These are phyloP conservation scores for Xylaria castorea DNA, from an alignment of 495 filamentous ascomycete species.

Conservation along the genomic window DNA sequence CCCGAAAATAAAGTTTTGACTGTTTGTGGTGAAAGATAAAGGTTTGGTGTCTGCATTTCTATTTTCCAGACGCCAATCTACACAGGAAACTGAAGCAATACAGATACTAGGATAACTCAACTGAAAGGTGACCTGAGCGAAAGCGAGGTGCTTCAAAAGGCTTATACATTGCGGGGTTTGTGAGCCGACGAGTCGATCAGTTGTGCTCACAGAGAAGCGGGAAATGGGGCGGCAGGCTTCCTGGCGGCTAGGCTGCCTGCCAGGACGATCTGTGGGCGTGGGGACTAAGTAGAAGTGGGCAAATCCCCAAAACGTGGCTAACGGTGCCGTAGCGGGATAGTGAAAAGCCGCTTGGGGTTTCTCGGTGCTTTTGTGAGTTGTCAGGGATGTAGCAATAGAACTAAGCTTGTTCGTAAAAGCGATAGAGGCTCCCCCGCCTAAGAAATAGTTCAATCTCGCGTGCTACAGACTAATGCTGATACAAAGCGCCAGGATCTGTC, in stretches of 20 bases:
- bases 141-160: not conserved
- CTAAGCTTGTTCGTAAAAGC: not conserved
- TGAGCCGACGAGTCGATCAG: not conserved
- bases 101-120: not conserved
- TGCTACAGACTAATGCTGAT: not conserved
- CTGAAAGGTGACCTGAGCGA: not conserved
- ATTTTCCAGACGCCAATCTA: not conserved
- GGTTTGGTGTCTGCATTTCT: not conserved
- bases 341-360: not conserved
- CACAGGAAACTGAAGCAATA: not conserved
- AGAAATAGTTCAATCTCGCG: not conserved
- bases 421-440: not conserved
- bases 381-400: constrained; percentile 7
- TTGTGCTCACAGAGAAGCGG: not conserved
- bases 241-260: constrained; percentile 17
- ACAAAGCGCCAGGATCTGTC: not conserved
- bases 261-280: constrained; percentile 14
- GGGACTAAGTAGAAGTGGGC: constrained; percentile 17
- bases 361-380: not conserved
- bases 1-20: not conserved
- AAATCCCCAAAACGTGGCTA: constrained; percentile 30
- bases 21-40: not conserved
- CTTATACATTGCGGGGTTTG: constrained; percentile 14
- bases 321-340: constrained; percentile 22
- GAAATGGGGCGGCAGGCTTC: constrained; percentile 6